These are phyloP conservation scores for Labyrinthula sp. DNA, from an alignment of 352 stramenopile species.

Conservation along the genomic window DNA sequence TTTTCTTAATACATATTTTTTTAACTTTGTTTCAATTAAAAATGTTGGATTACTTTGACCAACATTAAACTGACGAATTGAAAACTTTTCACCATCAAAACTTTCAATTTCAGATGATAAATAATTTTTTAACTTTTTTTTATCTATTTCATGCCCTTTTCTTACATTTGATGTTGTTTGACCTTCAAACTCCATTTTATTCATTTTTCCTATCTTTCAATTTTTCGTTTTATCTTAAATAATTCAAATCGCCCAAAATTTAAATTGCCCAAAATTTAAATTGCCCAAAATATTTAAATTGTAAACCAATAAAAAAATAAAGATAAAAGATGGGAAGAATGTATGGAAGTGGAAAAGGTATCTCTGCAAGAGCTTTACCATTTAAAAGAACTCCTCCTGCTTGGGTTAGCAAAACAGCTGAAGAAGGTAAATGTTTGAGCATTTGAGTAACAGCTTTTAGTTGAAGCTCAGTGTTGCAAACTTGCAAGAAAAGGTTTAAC, in stretches of 20 bases:
- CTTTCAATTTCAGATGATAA: no score
- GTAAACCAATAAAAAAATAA: no score
- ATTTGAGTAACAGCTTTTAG: not conserved
- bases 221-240: no score
- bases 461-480: conserved; percentile 98
- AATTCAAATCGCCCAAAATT: no score
- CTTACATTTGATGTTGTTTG: no score
- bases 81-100: no score
- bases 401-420: conserved; percentile 85
- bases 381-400: conserved; percentile 96
- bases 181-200: no score
- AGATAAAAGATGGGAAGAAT: conserved; percentile 29
- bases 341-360: conserved; percentile 82
- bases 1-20: conserved; percentile 37
- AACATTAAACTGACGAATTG: conserved; percentile 30
- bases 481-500: conserved; percentile 96
- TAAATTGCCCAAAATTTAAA: no score
- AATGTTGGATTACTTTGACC: conserved; percentile 40
- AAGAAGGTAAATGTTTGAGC: conserved; percentile 44
- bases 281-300: no score
- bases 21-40: conserved; percentile 27
- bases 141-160: no score
- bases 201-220: no score
- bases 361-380: conserved; percentile 89
- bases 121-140: no score